Conservation (phyloP, 2,329 filamentous ascomycete species). For the Tolypocladium ophioglossoides region DNA sequence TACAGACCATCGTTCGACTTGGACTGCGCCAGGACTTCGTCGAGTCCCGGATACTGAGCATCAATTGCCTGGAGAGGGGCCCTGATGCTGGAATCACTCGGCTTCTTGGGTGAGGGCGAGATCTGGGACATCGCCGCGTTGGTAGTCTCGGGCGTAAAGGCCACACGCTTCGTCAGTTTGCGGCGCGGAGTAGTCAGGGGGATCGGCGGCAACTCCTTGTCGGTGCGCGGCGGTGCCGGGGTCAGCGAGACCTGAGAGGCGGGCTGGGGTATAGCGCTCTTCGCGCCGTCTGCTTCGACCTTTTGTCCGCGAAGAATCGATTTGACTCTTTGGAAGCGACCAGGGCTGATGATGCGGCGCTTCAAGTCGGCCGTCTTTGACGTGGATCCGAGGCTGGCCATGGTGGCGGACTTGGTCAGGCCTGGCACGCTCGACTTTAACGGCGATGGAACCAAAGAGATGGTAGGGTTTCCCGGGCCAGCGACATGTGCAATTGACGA, state of each 20-base stretch:
- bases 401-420: slow-evolving; percentile 35
- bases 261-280: slow-evolving; percentile 38
- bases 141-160: slow-evolving; percentile 66
- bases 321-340: slow-evolving; percentile 44
- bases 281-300: slow-evolving; percentile 23
- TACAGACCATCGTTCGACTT: slow-evolving; percentile 31
- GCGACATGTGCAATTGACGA: slow-evolving; percentile 51
- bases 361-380: slow-evolving; percentile 22
- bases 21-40: slow-evolving; percentile 14
- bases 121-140: slow-evolving; percentile 31
- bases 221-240: slow-evolving; percentile 30
- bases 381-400: slow-evolving; percentile 18
- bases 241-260: slow-evolving; percentile 31
- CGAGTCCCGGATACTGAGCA: slow-evolving; percentile 18
- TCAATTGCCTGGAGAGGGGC: slow-evolving; percentile 15
- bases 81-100: slow-evolving; percentile 31
- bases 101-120: slow-evolving; percentile 48
- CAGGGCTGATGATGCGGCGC: slow-evolving; percentile 34
- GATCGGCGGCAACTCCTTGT: slow-evolving; percentile 41
- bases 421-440: slow-evolving; percentile 33
- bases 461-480: slow-evolving; percentile 15
- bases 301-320: slow-evolving; percentile 42
- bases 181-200: slow-evolving; percentile 57
- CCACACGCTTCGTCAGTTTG: slow-evolving; percentile 61
- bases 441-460: slow-evolving; percentile 27